Base-by-base conservation (phyloP, 768 basidiomycete genomes). In the Solioccasus polychromus region DNA sequence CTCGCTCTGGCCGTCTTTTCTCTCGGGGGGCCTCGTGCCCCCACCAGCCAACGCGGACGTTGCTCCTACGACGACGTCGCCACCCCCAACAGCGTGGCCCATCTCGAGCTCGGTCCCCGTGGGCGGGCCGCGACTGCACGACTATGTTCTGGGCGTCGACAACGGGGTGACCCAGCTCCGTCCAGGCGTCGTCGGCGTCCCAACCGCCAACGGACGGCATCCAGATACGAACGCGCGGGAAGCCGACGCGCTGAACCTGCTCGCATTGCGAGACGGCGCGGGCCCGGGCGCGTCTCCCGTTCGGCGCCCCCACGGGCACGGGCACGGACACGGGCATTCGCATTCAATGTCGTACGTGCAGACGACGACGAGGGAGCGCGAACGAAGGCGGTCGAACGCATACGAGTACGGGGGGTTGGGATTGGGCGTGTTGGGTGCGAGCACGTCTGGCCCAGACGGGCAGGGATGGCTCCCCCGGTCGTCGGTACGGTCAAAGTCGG, bases 1-100 rank as follows among this genome's bases (percentile, higher is more conserved):
- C 51, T 89, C 88, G 2, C 78, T 93, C 36, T 97, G 95, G 90
- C 91, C 92, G 0, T 82, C 81, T 26, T 90, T 84, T 66, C 72
- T 91, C 24, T 85, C 84, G 2, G 84, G 84, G 8, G 86, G 87
- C 2, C 67, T 75, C 12, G 68, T 89, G 10, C 85, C 83, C 19
- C 76, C 72, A 32, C 79, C 76, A n/a, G 50, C 57, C 15, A 8
- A 15, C 14, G 14, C 5, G 11, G 31, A 32, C 14, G n/a, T 15
- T 15, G 24, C 28, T 11, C 68, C 72, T 14, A 50, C 42, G 26
- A 37, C 42, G 35, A 29, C 32, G 23, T 31, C 46, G 9, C 50
- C 51, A 35, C 51, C 61, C 6, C 42, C 52, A 43, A 9, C 39
- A 12, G 23, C 57, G 20, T 57, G 58, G 42, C 63, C 70, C 2